phyloP scores from a whole-genome alignment of 495 filamentous ascomycete genomes.

The Cercophora sp. region DNA sequence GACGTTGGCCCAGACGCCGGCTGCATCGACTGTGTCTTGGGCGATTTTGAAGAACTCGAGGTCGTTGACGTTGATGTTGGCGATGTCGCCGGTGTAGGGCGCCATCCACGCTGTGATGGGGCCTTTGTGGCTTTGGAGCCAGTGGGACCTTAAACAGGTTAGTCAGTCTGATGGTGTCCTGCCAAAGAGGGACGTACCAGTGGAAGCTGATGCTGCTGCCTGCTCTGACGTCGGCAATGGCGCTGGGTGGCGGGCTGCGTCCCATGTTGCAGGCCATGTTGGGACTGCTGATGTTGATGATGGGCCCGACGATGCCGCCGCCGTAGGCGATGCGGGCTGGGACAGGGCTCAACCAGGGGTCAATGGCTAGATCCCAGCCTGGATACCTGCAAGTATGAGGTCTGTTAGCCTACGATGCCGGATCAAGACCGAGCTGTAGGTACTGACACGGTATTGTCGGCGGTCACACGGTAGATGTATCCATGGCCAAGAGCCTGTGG shows the following conservation, averaged over 20 bases:
- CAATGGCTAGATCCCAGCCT: conserved; percentile 19
- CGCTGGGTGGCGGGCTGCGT: conserved; percentile 46
- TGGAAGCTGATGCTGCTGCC: conserved; percentile 51
- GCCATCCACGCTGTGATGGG: conserved; percentile 49
- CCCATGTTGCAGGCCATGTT: conserved; percentile 61
- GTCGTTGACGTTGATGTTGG: conserved; percentile 53
- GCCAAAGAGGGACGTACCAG: conserved; percentile 40
- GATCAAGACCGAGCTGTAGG: neutral
- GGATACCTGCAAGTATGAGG: conserved; percentile 18
- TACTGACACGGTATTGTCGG: conserved; percentile 20
- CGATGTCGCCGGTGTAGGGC: conserved; percentile 21
- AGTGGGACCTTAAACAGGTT: conserved; percentile 40
- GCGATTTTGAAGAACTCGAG: conserved; percentile 67
- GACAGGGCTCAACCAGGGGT: conserved; percentile 5
- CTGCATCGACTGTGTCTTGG: conserved; percentile 47
- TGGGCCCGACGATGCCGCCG: conserved; percentile 38
- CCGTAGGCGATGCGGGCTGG: conserved; percentile 18
- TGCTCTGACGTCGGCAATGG: conserved; percentile 43
- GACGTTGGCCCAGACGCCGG: conserved; percentile 49
- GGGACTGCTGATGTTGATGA: conserved; percentile 34
- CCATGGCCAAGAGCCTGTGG: conserved; percentile 11
- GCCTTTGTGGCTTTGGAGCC: conserved; percentile 60
- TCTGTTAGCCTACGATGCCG: neutral
- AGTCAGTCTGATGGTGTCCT: too few species aligned
- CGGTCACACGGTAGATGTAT: conserved; percentile 18